Evolutionary conservation across 768 basidiomycete species (phyloP).

Genomic region (Tylopilus sp.): DNA sequence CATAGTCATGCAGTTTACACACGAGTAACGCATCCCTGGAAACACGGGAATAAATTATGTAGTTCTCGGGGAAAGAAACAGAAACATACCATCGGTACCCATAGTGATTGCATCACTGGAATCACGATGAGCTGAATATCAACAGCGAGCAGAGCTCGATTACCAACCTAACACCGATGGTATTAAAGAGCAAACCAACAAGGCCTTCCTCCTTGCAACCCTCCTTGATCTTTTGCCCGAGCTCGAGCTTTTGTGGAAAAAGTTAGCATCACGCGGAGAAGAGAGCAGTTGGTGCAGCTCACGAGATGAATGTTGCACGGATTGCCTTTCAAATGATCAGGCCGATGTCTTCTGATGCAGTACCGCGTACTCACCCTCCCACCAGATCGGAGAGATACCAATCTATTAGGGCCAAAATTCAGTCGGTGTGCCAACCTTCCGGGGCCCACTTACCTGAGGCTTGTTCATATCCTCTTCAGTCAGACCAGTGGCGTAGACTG

Average conservation of each 20-base stretch:
- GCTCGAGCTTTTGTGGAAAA: conserved; percentile 55
- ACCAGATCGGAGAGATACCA: conserved; percentile 88
- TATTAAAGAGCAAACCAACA: conserved; percentile 81
- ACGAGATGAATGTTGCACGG: conserved; percentile 85
- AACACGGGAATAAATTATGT: not conserved
- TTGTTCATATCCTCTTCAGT: conserved; percentile 80
- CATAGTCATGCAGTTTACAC: conserved; percentile 26
- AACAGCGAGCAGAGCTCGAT: not conserved
- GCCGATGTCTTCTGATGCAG: not conserved
- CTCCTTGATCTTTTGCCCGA: conserved; percentile 75
- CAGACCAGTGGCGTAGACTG: conserved; percentile 75
- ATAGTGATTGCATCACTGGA: conserved; percentile 82
- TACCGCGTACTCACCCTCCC: conserved; percentile 60
- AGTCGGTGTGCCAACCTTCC: conserved; percentile 2
- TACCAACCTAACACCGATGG: conserved; percentile 74
- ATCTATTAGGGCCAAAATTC: conserved; percentile 44
- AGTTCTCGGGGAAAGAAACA: not conserved
- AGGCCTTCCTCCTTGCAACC: conserved; percentile 80
- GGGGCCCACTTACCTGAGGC: conserved; percentile 55
- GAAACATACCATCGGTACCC: conserved; percentile 74
- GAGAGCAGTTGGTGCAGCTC: conserved; percentile 19
- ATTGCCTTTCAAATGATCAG: conserved; percentile 50
- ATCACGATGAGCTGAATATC: not conserved
- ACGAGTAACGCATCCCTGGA: conserved; percentile 86
- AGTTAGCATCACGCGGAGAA: conserved; percentile 1